Evolutionary conservation across 805 yeast genomes (phyloP).

Genomic region (Komagataella pastoris): DNA sequence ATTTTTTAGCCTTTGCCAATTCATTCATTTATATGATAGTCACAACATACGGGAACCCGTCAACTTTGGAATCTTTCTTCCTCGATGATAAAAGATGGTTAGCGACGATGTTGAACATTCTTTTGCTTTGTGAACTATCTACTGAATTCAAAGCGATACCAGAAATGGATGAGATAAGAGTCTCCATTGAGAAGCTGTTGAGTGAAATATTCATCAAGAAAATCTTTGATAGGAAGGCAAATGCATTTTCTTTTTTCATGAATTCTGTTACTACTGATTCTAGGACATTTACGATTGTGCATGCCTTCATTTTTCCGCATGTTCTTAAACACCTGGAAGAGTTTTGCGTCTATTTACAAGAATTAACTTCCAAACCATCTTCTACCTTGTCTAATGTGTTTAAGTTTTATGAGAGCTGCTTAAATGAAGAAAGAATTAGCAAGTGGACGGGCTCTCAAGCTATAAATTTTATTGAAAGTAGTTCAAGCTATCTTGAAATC

Average conservation of each 20-base stretch:
- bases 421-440: background rate
- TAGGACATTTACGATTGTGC: background rate
- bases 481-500: background rate
- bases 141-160: background rate
- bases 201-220: background rate
- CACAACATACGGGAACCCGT: background rate
- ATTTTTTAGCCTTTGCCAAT: background rate
- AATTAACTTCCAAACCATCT: background rate
- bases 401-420: background rate
- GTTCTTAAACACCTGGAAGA: background rate
- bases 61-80: background rate
- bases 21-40: background rate
- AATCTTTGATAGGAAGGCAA: background rate
- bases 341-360: background rate
- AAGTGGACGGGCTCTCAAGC: background rate
- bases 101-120: background rate
- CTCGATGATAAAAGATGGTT: background rate
- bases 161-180: background rate
- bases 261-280: background rate
- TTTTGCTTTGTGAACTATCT: background rate
- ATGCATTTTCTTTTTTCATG: background rate
- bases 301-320: background rate
- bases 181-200: background rate
- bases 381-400: background rate
- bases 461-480: background rate